phyloP scores from a whole-genome alignment of 768 basidiomycete species.

The Pisolithus marmoratus region DNA sequence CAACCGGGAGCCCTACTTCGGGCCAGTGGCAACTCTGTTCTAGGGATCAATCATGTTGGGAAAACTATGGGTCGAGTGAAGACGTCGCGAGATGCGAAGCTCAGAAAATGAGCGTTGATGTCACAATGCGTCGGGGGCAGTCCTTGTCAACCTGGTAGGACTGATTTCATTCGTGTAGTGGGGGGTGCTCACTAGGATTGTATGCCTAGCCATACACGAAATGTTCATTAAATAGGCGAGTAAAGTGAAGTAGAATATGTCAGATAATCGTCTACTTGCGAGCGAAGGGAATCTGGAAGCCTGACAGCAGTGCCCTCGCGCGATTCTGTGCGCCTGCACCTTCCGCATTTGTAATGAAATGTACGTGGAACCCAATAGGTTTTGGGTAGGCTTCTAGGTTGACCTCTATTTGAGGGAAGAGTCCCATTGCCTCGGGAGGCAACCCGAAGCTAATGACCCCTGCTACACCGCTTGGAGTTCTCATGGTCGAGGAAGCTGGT shows the following conservation, averaged over 20 bases:
- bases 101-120: too few species aligned
- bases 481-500: slow-evolving; percentile 59
- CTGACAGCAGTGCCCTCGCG: slow-evolving; percentile 82
- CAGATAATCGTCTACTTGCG: slow-evolving; percentile 26
- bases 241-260: too few species aligned
- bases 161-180: too few species aligned
- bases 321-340: slow-evolving; percentile 89
- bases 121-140: too few species aligned
- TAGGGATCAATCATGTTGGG: neutral
- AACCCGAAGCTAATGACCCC: slow-evolving; percentile 91
- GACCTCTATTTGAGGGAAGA: slow-evolving; percentile 96
- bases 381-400: slow-evolving; percentile 87
- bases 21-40: neutral
- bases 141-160: too few species aligned
- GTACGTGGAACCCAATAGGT: slow-evolving; percentile 86
- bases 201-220: neutral
- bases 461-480: slow-evolving; percentile 70
- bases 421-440: slow-evolving; percentile 72
- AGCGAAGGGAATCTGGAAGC: slow-evolving; percentile 87
- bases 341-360: slow-evolving; percentile 83
- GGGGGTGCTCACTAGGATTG: too few species aligned
- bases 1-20: too few species aligned
- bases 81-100: too few species aligned
- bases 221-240: neutral
- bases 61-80: too few species aligned